A percentile compares a stretch with the other conserved stretches of the same genome.
These are phyloP conservation scores for button mushroom (Agaricus bisporus) DNA, from an alignment of 768 basidiomycete genomes.

Conservation along the genomic window DNA sequence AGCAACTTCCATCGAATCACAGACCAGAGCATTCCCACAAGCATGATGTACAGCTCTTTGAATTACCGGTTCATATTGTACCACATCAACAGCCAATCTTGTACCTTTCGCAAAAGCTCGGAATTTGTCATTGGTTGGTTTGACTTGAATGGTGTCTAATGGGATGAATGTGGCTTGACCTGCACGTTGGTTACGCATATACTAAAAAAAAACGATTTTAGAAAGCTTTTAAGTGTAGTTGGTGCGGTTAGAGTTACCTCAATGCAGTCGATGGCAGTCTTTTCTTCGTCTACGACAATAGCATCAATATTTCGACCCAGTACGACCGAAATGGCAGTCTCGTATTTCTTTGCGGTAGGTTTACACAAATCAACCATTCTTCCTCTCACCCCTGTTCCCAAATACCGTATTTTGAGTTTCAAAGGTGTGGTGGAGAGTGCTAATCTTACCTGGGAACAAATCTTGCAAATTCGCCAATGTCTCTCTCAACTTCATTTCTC, in stretches of 20 bases:
- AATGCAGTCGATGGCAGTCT: conserved; percentile 95
- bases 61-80: conserved; percentile 75
- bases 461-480: conserved; percentile 77
- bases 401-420: not conserved
- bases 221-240: not conserved
- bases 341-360: conserved; percentile 88
- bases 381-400: conserved; percentile 75
- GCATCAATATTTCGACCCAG: conserved; percentile 94
- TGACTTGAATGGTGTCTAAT: conserved; percentile 94
- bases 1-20: conserved; percentile 93
- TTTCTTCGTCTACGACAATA: conserved; percentile 94
- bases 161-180: conserved; percentile 98
- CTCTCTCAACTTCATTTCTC: conserved; percentile 81
- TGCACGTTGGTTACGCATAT: conserved; percentile 90
- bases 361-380: conserved; percentile 93
- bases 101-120: conserved; percentile 87
- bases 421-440: not conserved
- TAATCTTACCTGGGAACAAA: conserved; percentile 74
- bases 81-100: conserved; percentile 79
- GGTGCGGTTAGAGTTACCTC: conserved; percentile 48
- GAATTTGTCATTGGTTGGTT: conserved; percentile 91
- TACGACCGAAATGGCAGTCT: conserved; percentile 85
- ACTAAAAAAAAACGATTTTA: conserved; percentile 38
- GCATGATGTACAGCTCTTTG: conserved; percentile 96
- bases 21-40: conserved; percentile 91